Percentiles rank a stretch among this genome's conserved stretches.
Conservation (phyloP, 2,329 filamentous ascomycete species). For the Aspergillus pseudoterreus region DNA sequence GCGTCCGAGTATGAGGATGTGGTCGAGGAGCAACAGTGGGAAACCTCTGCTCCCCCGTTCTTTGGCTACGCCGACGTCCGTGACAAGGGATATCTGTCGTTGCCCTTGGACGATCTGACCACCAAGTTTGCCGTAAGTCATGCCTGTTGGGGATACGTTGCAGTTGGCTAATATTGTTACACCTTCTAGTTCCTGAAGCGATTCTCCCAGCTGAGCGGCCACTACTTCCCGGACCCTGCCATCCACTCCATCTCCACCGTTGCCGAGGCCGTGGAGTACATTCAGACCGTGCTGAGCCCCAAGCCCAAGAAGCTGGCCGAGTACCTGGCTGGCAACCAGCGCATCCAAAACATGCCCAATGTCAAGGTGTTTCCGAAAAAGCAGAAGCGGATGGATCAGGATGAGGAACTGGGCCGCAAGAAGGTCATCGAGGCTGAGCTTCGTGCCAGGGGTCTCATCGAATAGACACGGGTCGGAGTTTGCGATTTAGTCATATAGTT, state of each 20-base stretch:
- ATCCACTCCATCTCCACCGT: conserved; percentile 57
- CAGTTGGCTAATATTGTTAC: conserved; percentile 45
- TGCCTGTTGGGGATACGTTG: background rate
- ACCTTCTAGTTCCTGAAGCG: conserved; percentile 69
- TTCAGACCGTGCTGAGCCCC: conserved; percentile 34
- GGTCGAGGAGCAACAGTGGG: conserved; percentile 22
- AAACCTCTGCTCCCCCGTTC: conserved; percentile 14
- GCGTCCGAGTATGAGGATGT: conserved; percentile 13
- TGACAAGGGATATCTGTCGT: conserved; percentile 55
- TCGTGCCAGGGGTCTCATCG: conserved; percentile 57
- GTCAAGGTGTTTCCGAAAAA: conserved; percentile 63
- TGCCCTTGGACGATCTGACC: conserved; percentile 54
- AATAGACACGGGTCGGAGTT: conserved; percentile 23
- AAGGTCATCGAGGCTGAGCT: conserved; percentile 76
- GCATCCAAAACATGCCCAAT: conserved; percentile 60
- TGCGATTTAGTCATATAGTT: conserved; percentile 12
- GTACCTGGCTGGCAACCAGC: conserved; percentile 46
- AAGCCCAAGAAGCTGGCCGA: conserved; percentile 59
- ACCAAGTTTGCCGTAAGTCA: conserved; percentile 71
- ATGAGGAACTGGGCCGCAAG: conserved; percentile 69
- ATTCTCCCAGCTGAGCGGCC: conserved; percentile 74
- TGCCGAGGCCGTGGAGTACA: conserved; percentile 52
- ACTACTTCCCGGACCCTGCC: conserved; percentile 67
- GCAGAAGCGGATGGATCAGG: conserved; percentile 67
- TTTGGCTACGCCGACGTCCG: conserved; percentile 22